These are phyloP conservation scores for Hericium rajendrae DNA, from an alignment of 768 basidiomycete species.

Conservation along the genomic window DNA sequence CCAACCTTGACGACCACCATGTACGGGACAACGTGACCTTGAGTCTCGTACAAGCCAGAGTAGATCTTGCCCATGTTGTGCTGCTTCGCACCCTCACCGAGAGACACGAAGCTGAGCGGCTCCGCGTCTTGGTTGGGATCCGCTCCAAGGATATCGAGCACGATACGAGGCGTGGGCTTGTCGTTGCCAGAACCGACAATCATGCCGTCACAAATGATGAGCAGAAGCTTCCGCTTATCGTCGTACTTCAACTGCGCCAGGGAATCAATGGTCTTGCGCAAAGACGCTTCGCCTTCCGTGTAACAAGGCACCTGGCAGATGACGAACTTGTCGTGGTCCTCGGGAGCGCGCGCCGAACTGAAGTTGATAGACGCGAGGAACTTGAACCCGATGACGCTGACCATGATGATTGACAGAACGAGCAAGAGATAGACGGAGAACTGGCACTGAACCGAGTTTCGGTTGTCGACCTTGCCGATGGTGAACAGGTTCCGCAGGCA, in stretches of 20 bases:
- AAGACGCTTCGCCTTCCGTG: constrained; percentile 85
- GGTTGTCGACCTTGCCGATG: constrained; percentile 85
- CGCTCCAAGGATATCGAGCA: constrained; percentile 90
- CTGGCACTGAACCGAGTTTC: constrained; percentile 83
- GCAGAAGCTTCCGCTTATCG: constrained; percentile 91
- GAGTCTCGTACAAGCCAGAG: constrained; percentile 88
- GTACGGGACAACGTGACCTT: constrained; percentile 94
- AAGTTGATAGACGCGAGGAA: constrained; percentile 89
- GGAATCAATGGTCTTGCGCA: constrained; percentile 87
- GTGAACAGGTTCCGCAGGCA: constrained; percentile 92
- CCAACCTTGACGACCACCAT: constrained; percentile 89
- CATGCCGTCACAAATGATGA: constrained; percentile 96
- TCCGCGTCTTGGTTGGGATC: constrained; percentile 92
- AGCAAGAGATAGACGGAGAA: constrained; percentile 91
- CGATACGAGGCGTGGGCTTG: constrained; percentile 90
- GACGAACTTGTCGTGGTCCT: constrained; percentile 95
- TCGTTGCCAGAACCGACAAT: constrained; percentile 97
- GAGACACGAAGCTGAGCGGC: constrained; percentile 85
- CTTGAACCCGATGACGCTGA: constrained; percentile 92
- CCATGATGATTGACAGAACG: constrained; percentile 84
- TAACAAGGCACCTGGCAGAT: constrained; percentile 99
- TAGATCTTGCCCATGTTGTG: constrained; percentile 99
- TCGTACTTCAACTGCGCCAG: constrained; percentile 93
- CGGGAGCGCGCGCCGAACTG: constrained; percentile 67
- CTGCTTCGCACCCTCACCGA: constrained; percentile 92